These are phyloP conservation scores for Colletotrichum musae DNA, from an alignment of 2,329 filamentous ascomycete species.

Conservation along the genomic window DNA sequence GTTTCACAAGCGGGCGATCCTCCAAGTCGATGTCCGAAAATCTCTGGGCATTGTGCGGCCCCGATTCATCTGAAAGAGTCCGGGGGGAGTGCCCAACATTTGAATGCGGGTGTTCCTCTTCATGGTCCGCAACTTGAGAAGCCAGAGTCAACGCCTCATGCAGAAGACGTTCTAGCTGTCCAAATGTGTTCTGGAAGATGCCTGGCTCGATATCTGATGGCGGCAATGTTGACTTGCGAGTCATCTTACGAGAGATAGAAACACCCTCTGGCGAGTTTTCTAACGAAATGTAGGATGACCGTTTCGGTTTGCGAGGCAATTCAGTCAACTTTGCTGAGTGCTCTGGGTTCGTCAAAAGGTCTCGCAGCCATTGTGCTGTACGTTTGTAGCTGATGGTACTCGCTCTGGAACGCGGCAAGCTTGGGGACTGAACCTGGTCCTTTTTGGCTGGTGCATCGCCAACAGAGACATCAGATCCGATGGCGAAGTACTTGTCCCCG, in stretches of 20 bases:
- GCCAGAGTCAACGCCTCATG: conserved; percentile 62
- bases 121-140: conserved; percentile 54
- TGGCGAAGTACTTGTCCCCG: conserved; percentile 7
- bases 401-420: conserved; percentile 45
- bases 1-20: not conserved
- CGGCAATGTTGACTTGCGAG: conserved; percentile 36
- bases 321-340: conserved; percentile 49
- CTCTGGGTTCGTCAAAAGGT: conserved; percentile 48
- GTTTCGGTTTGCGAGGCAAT: conserved; percentile 39
- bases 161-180: conserved; percentile 62
- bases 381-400: conserved; percentile 51
- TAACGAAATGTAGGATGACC: conserved; percentile 10
- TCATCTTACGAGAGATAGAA: conserved; percentile 31
- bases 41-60: not conserved
- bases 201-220: conserved; percentile 39
- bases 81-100: not conserved
- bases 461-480: conserved; percentile 29
- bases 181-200: conserved; percentile 54
- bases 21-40: conserved; percentile 28
- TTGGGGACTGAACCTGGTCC: conserved; percentile 37
- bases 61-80: not conserved
- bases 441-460: conserved; percentile 14
- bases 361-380: conserved; percentile 52
- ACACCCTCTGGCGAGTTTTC: not conserved
- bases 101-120: conserved; percentile 42